Base-by-base conservation (phyloP, 2,329 filamentous ascomycete species). In the Furcasterigmium sp. region DNA sequence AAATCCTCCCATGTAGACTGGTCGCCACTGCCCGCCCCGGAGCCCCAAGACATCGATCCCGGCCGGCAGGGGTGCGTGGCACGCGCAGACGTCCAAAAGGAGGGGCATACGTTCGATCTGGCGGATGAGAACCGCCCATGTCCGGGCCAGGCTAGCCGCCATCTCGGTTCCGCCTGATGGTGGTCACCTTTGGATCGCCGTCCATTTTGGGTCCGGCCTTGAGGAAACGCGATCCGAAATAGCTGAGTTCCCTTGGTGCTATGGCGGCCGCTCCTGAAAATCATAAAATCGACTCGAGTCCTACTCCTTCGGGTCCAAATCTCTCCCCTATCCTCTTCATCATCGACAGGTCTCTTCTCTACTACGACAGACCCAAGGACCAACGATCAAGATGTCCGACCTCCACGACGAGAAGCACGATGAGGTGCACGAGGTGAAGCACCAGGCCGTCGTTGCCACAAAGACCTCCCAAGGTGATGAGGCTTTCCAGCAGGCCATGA, bases 401-500 rank as follows among this genome's bases (percentile, higher is more conserved):
- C n/a, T 17, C 36, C 42, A 23, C 21, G 30, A 36, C 11, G 42
- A 44, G 23, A 44, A 40, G 37, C 29, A 44, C 14, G 23, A 7
- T 11, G 23, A 7, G 7, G 11, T 7, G 23, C 23, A 26, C 23
- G 7, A 7, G 23, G 23, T 7, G 7, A 11, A 26, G 23, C 7
- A 26, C 23, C 29, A 40, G 8, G 37, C 42, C 30, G 39, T 45
- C 28, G 43, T 42, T 19, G 17, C 39, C 28, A 41, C 39, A 25
- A 45, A 45, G 43, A 39, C 32, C 7, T 25, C 20, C 8, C 3
- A 25, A 2, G 43, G 43, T 7, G 43, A 41, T n/a, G 43, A 38
- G 28, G 39, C 44, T 28, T 58, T 55, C 46, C 54, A 58, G 42
- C 49, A 55, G 48, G 56, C 56, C 29, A 28, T 58, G 55, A 46